Conservation (phyloP, 2,329 filamentous ascomycete species). For the Leptosphaerulina australis region DNA sequence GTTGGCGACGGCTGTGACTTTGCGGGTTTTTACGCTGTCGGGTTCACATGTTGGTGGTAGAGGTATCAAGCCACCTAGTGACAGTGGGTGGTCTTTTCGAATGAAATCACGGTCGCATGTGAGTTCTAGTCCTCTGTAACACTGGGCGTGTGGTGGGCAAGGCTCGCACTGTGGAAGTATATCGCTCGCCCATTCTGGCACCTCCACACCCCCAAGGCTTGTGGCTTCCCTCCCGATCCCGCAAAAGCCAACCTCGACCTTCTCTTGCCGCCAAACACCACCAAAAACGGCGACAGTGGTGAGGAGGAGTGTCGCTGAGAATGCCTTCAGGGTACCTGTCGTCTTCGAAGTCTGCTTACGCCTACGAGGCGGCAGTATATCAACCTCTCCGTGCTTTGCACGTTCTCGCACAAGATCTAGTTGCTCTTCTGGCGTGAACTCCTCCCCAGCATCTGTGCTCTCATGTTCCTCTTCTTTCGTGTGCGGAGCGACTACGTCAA, state of each 20-base stretch:
- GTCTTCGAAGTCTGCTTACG: conserved; percentile 46
- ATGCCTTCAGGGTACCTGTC: conserved; percentile 62
- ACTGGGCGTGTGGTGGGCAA: conserved; percentile 89
- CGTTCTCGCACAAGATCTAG: conserved; percentile 77
- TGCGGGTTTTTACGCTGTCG: conserved; percentile 88
- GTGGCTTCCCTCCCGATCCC: conserved; percentile 71
- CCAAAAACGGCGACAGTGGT: conserved; percentile 74
- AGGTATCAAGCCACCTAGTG: conserved; percentile 79
- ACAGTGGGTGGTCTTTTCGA: conserved; percentile 80
- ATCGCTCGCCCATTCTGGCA: conserved; percentile 75
- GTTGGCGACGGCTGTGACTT: conserved; percentile 85
- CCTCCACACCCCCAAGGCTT: conserved; percentile 63
- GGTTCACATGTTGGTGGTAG: conserved; percentile 91
- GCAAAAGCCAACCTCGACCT: conserved; percentile 94
- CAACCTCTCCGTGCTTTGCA: conserved; percentile 60
- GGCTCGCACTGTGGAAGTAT: conserved; percentile 84
- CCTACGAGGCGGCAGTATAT: conserved; percentile 53
- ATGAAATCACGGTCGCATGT: conserved; percentile 88
- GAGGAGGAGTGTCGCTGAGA: conserved; percentile 73
- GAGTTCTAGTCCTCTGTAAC: conserved; percentile 76
- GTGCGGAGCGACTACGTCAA: conserved; percentile 62
- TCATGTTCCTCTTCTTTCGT: conserved; percentile 46
- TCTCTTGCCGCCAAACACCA: conserved; percentile 90
- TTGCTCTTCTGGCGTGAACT: conserved; percentile 89
- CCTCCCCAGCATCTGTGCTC: conserved; percentile 74